These are phyloP conservation scores for Aureobasidium mangrovei DNA, from an alignment of 2,329 filamentous ascomycete species.

Conservation along the genomic window DNA sequence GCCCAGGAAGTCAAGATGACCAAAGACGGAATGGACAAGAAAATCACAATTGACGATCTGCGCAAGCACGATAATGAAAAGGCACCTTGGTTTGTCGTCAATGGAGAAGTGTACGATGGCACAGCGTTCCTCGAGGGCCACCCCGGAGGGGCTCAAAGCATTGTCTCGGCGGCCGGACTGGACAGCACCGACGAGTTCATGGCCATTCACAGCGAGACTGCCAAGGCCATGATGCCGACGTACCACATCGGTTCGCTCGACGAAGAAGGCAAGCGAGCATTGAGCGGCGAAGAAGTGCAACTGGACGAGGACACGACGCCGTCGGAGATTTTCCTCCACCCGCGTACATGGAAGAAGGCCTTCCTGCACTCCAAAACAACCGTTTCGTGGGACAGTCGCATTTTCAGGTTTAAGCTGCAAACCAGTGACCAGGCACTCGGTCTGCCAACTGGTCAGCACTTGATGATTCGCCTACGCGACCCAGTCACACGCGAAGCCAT, in stretches of 20 bases:
- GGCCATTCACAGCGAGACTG: conserved; percentile 85
- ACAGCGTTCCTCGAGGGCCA: conserved; percentile 71
- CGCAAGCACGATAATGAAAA: conserved; percentile 55
- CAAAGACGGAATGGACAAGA: conserved; percentile 53
- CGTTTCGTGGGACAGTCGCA: conserved; percentile 67
- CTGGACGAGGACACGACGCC: conserved; percentile 35
- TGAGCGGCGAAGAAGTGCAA: conserved; percentile 40
- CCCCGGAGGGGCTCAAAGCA: conserved; percentile 78
- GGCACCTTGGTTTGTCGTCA: conserved; percentile 78
- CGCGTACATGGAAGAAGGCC: conserved; percentile 65
- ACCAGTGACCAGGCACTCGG: conserved; percentile 62
- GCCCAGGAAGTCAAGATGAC: conserved; percentile 68
- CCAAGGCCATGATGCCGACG: conserved; percentile 77
- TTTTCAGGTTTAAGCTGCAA: conserved; percentile 74
- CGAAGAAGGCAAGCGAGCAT: conserved; percentile 45
- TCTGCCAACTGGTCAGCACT: conserved; percentile 74
- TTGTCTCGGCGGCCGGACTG: conserved; percentile 69
- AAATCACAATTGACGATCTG: conserved; percentile 64
- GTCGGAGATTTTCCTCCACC: conserved; percentile 57
- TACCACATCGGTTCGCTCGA: conserved; percentile 80
- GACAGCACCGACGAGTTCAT: conserved; percentile 85
- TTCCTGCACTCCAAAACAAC: conserved; percentile 58
- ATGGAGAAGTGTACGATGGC: conserved; percentile 83
- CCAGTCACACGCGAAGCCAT: conserved; percentile 61
- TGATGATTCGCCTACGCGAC: conserved; percentile 74